Conservation (phyloP, 257 asterid genomes). For the Forsythia suspensa region DNA sequence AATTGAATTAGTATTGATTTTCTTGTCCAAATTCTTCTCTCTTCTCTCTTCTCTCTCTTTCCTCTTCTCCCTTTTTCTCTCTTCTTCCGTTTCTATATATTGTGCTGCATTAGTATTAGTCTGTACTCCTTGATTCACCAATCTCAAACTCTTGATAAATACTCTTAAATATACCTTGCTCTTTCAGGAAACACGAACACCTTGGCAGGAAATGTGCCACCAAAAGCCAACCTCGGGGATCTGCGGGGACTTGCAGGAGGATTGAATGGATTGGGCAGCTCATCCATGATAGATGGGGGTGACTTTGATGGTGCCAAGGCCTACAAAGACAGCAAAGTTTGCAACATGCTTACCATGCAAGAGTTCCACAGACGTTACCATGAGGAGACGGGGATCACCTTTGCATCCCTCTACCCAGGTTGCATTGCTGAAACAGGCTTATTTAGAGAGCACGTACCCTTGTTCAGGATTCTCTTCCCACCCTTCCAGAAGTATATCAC, state of each 20-base stretch:
- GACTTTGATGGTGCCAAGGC: conserved; percentile 96
- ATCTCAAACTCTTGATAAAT: not conserved
- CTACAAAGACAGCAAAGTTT: conserved; percentile 92
- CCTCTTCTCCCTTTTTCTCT: not conserved
- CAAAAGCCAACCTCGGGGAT: conserved; percentile 93
- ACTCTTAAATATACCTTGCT: not conserved
- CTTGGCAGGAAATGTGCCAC: conserved; percentile 98
- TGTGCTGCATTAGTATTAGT: not conserved
- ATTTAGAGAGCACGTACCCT: conserved; percentile 83
- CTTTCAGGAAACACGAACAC: conserved; percentile 86
- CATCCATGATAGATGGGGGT: conserved; percentile 90
- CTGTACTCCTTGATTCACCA: not conserved
- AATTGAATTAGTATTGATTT: not conserved
- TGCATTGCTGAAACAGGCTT: conserved; percentile 89
- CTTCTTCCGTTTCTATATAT: not conserved
- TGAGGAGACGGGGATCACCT: conserved; percentile 68
- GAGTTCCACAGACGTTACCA: conserved; percentile 82
- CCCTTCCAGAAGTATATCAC: conserved; percentile 92
- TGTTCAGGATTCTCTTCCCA: conserved; percentile 87
- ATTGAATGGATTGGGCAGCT: conserved; percentile 55
- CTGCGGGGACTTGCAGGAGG: conserved; percentile 87
- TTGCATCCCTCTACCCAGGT: conserved; percentile 89
- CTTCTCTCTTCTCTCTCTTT: not conserved
- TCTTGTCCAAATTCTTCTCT: not conserved
- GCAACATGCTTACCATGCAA: conserved; percentile 97